Conservation (phyloP, 257 asterid species). For the Sherardia arvensis region DNA sequence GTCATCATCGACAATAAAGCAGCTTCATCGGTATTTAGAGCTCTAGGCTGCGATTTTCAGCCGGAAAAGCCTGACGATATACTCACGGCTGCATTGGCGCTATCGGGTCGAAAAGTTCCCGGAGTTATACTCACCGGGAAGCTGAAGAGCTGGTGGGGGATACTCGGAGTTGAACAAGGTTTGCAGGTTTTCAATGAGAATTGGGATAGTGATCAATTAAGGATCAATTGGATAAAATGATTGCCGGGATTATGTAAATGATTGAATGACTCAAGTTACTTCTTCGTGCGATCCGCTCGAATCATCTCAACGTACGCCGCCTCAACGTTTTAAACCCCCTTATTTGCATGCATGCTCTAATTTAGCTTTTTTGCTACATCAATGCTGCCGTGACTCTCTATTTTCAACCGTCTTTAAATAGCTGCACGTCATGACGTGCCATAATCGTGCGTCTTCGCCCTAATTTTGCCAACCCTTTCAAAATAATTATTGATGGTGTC, state of each 20-base stretch:
- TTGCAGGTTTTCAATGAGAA: conserved; percentile 37
- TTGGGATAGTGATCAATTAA: conserved; percentile 57
- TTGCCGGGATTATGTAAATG: conserved; percentile 57
- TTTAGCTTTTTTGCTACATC: too few species aligned
- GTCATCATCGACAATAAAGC: conserved; percentile 38
- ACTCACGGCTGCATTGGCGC: conserved; percentile 50
- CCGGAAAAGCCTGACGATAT: conserved; percentile 69
- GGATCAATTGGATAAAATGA: conserved; percentile 57
- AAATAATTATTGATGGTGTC: too few species aligned
- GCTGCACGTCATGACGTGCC: too few species aligned
- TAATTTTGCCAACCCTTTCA: too few species aligned
- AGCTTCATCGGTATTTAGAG: conserved; percentile 22
- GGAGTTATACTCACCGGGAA: conserved; percentile 52
- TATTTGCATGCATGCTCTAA: too few species aligned
- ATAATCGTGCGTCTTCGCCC: too few species aligned
- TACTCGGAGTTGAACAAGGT: conserved; percentile 26
- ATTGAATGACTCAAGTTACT: too few species aligned
- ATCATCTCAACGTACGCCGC: too few species aligned
- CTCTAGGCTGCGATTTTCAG: conserved; percentile 61
- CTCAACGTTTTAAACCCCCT: too few species aligned
- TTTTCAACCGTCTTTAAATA: too few species aligned
- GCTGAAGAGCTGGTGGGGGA: conserved; percentile 55
- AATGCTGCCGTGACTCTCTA: too few species aligned
- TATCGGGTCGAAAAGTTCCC: conserved; percentile 44
- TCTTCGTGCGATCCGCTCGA: too few species aligned